phyloP scores from a whole-genome alignment of 2,329 filamentous ascomycete genomes.

The Fusarium metavorans region DNA sequence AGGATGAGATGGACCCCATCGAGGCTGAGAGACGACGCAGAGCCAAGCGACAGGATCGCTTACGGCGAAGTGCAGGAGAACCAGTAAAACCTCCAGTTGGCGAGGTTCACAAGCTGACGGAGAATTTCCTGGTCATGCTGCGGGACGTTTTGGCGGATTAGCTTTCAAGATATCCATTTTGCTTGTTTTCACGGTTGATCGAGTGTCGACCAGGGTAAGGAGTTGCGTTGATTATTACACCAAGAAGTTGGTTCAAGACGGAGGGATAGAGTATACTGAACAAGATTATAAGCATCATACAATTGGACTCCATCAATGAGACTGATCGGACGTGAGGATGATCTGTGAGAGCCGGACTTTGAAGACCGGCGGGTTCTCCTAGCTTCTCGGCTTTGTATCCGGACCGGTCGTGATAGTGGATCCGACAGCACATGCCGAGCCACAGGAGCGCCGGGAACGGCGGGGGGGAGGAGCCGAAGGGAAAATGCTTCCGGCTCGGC shows the following conservation, averaged over 20 bases:
- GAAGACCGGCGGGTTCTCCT: constrained; percentile 26
- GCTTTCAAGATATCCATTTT: constrained; percentile 28
- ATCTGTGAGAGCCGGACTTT: constrained; percentile 30
- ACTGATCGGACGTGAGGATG: constrained; percentile 1
- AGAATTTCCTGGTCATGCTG: constrained; percentile 85
- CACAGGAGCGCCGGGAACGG: constrained; percentile 18
- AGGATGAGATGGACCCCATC: constrained; percentile 88
- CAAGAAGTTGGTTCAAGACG: background rate
- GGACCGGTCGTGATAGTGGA: constrained; percentile 22
- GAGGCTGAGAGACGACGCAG: constrained; percentile 84
- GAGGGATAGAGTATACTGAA: background rate
- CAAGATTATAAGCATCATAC: constrained; percentile 3
- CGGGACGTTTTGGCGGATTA: constrained; percentile 83
- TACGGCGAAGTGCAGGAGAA: constrained; percentile 85
- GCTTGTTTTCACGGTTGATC: constrained; percentile 9
- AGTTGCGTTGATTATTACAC: constrained; percentile 7
- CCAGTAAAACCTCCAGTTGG: constrained; percentile 82
- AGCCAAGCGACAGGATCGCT: constrained; percentile 80
- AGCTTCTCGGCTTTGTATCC: constrained; percentile 31
- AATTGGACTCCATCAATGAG: background rate
- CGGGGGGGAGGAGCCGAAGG: constrained; percentile 33
- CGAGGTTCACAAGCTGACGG: constrained; percentile 83
- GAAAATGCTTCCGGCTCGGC: constrained; percentile 39
- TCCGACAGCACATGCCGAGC: constrained; percentile 35
- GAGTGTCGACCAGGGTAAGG: constrained; percentile 3